Evolutionary conservation across 1,284 basidiomycete species (phyloP).

Genomic region (Salmacisia buchloeana): DNA sequence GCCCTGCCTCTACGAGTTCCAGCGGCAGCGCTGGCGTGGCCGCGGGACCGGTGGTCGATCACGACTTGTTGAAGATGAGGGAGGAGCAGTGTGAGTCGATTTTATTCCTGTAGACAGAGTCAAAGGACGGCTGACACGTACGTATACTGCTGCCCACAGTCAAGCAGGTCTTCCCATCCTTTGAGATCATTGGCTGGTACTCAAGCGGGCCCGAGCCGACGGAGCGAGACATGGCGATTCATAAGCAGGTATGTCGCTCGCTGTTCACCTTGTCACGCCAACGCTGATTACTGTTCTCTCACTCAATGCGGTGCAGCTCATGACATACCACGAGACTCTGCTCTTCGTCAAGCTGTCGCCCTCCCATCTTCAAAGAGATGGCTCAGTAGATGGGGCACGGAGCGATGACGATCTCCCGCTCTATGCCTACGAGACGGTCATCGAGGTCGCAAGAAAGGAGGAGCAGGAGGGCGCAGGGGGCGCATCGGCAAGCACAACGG

Average conservation of each 20-base stretch:
- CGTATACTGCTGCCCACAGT: conserved; percentile 53
- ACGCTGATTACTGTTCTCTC: conserved; percentile 56
- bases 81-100: conserved; percentile 74
- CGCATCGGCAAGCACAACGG: background rate
- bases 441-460: conserved; percentile 25
- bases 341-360: conserved; percentile 56
- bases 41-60: conserved; percentile 19
- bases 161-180: conserved; percentile 93
- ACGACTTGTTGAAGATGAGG: conserved; percentile 67
- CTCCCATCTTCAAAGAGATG: conserved; percentile 6
- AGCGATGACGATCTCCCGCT: conserved; percentile 34
- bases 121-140: background rate
- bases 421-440: conserved; percentile 34
- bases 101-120: conserved; percentile 9
- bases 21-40: too few relatives aligned
- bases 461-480: background rate
- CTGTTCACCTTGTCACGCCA: conserved; percentile 58
- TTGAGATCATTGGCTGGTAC: conserved; percentile 97
- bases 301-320: too few relatives aligned
- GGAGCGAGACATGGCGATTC: conserved; percentile 68
- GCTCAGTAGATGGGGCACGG: conserved; percentile 16
- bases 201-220: conserved; percentile 71
- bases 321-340: conserved; percentile 55
- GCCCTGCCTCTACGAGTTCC: too few relatives aligned
- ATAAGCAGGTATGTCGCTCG: conserved; percentile 68